These are phyloP conservation scores for Toxicodendron radicans DNA, from an alignment of 345 rosid genomes.

Conservation along the genomic window DNA sequence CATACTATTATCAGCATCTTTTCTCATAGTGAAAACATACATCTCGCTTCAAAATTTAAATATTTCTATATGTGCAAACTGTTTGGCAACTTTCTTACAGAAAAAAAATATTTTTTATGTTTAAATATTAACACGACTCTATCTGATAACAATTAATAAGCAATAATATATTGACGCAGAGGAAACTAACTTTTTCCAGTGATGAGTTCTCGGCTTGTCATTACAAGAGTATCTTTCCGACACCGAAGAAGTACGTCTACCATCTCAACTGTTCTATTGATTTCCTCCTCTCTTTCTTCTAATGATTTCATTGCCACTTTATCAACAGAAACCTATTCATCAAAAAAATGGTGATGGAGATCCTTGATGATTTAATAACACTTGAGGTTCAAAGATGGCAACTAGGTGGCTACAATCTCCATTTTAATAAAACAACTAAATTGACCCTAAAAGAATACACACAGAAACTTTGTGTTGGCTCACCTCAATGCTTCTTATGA, in stretches of 20 bases:
- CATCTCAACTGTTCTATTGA: conserved; percentile 72
- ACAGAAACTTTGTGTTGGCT: conserved; percentile 18
- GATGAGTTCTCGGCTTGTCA: conserved; percentile 93
- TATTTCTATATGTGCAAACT: not conserved
- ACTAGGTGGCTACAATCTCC: not conserved
- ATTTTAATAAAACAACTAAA: conserved; percentile 8
- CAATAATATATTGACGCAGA: conserved; percentile 5
- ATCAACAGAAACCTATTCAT: conserved; percentile 72
- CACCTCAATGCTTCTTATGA: conserved; percentile 79
- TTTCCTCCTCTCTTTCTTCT: conserved; percentile 76
- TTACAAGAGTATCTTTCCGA: conserved; percentile 71
- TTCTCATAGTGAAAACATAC: not conserved
- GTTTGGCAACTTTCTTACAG: not conserved
- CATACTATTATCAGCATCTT: conserved; percentile 1
- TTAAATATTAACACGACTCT: not conserved
- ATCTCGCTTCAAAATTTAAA: not conserved
- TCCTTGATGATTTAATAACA: not conserved
- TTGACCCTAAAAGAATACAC: conserved; percentile 6
- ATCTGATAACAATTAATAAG: not conserved
- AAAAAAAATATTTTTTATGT: not conserved
- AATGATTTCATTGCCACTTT: conserved; percentile 75
- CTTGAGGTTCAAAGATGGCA: not conserved
- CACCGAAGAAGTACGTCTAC: conserved; percentile 63
- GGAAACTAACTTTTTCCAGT: conserved; percentile 69
- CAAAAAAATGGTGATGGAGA: conserved; percentile 13